These are phyloP conservation scores for Phialocephala sp. DNA, from an alignment of 2,329 filamentous ascomycete genomes.

Conservation along the genomic window DNA sequence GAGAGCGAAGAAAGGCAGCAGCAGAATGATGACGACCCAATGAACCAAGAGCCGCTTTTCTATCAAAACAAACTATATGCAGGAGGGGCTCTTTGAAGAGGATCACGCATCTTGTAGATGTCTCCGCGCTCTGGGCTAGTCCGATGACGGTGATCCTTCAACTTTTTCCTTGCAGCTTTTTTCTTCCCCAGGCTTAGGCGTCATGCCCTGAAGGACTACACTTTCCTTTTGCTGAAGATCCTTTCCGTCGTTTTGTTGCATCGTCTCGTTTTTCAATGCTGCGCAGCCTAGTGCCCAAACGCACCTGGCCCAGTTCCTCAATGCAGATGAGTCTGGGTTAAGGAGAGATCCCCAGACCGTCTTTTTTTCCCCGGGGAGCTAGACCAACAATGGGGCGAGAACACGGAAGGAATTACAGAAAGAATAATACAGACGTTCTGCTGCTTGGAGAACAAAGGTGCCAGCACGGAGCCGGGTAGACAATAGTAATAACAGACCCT, in stretches of 20 bases:
- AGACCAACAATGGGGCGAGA: background rate
- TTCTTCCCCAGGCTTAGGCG: slow-evolving; percentile 9
- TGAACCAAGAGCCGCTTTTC: slow-evolving; percentile 20
- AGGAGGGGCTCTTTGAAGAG: background rate
- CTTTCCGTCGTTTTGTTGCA: slow-evolving; percentile 6
- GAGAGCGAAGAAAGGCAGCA: slow-evolving; percentile 3
- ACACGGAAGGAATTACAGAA: slow-evolving; percentile 10
- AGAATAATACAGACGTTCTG: background rate
- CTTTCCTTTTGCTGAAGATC: slow-evolving; percentile 19
- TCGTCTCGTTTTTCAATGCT: background rate
- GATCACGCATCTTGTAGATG: background rate
- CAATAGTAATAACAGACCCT: background rate
- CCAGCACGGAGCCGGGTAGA: background rate
- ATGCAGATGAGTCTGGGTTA: slow-evolving; percentile 7
- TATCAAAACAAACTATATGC: slow-evolving; percentile 24
- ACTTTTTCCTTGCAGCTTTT: slow-evolving; percentile 20
- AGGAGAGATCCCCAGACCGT: slow-evolving; percentile 7
- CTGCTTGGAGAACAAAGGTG: slow-evolving; percentile 3
- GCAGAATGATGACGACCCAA: slow-evolving; percentile 1
- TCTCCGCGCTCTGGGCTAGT: slow-evolving; percentile 7
- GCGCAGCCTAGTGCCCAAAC: slow-evolving; percentile 5
- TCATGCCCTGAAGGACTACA: slow-evolving; percentile 10
- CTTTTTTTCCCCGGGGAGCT: slow-evolving; percentile 5
- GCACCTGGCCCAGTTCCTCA: background rate
- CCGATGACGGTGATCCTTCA: slow-evolving; percentile 19